These are phyloP conservation scores for Trypanosoma congolense DNA, from an alignment of 208 protist genomes.

Conservation along the genomic window DNA sequence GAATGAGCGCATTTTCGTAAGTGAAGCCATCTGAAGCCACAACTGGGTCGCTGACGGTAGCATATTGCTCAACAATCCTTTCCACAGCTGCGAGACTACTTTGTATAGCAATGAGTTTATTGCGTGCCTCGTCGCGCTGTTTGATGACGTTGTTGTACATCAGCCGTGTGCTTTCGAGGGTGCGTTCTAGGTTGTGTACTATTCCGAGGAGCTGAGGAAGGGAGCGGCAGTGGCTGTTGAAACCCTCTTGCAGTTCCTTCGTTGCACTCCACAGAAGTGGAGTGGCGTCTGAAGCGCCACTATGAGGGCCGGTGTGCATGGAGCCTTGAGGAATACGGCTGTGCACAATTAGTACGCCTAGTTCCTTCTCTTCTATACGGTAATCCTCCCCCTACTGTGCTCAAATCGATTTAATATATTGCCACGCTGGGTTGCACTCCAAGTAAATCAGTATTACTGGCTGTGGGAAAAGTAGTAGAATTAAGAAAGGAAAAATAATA, in stretches of 20 bases:
- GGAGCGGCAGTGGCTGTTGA: conserved; percentile 27
- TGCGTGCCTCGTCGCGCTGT: conserved; percentile 50
- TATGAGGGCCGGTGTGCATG: not conserved
- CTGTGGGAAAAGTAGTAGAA: too few species aligned
- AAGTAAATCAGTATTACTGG: too few species aligned
- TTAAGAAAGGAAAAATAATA: too few species aligned
- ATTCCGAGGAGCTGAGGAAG: conserved; percentile 38
- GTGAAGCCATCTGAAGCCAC: conserved; percentile 87
- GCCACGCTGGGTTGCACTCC: too few species aligned
- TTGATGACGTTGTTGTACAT: conserved; percentile 66
- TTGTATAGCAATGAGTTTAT: conserved; percentile 47
- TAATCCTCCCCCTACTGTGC: too few species aligned
- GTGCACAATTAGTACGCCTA: not conserved
- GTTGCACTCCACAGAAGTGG: conserved; percentile 50
- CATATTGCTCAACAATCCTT: conserved; percentile 63
- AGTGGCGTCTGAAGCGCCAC: not conserved
- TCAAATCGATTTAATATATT: too few species aligned
- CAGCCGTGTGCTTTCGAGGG: conserved; percentile 53
- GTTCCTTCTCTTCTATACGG: too few species aligned
- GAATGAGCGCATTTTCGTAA: conserved; percentile 67
- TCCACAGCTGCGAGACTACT: conserved; percentile 57
- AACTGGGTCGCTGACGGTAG: conserved; percentile 64
- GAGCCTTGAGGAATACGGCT: too few species aligned
- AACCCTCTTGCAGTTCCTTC: conserved; percentile 44
- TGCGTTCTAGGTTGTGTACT: conserved; percentile 36